Evolutionary conservation across 2,329 filamentous ascomycete genomes (phyloP).

Genomic region (Exophiala calicioides): DNA sequence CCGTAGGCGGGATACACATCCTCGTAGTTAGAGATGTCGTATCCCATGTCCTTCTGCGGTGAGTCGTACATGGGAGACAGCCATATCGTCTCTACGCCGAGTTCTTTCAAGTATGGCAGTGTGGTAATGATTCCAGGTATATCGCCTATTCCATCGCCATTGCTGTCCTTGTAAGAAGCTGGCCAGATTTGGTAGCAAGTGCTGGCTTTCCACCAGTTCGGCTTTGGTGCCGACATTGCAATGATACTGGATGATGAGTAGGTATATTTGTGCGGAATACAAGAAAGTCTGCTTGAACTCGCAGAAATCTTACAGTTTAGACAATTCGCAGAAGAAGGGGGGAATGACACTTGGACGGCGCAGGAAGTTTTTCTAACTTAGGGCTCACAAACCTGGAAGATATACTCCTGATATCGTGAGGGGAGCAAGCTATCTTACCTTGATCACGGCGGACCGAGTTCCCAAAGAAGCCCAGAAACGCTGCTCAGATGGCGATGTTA

Average conservation of each 20-base stretch:
- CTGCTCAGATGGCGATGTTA: no score
- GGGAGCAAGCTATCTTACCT: no score
- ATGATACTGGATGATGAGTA: not conserved
- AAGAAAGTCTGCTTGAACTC: no score
- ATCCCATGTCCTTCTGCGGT: constrained; percentile 68
- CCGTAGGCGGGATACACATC: constrained; percentile 66
- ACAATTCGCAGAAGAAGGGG: no score
- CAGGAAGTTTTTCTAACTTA: no score
- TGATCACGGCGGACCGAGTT: no score
- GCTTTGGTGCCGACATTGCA: constrained; percentile 21
- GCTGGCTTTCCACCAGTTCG: constrained; percentile 29
- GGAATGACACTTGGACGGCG: no score
- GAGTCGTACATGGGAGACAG: constrained; percentile 61
- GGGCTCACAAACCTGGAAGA: no score
- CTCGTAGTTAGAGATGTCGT: constrained; percentile 69
- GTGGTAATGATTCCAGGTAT: constrained; percentile 36
- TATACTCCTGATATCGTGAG: no score
- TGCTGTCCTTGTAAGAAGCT: constrained; percentile 39
- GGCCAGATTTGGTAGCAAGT: constrained; percentile 37
- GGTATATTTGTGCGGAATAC: no score
- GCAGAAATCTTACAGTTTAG: no score
- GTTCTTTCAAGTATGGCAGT: constrained; percentile 37
- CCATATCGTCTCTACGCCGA: constrained; percentile 40
- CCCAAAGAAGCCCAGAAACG: no score
- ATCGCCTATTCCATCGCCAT: constrained; percentile 39